These are phyloP conservation scores for Aspergillus brunneoviolaceus DNA, from an alignment of 2,329 filamentous ascomycete genomes.

Conservation along the genomic window DNA sequence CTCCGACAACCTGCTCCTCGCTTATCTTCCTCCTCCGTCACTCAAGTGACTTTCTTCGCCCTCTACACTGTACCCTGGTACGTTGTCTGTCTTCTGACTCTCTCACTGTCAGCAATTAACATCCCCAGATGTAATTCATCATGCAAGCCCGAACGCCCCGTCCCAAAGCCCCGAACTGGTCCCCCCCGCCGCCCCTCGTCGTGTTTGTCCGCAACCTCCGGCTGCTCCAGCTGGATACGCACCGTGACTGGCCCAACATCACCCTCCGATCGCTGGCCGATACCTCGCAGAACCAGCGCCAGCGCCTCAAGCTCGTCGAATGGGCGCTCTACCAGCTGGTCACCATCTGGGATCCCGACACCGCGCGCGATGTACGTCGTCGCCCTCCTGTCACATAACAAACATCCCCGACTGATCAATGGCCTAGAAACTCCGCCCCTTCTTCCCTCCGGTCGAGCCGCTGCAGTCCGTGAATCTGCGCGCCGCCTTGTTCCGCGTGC, in stretches of 20 bases:
- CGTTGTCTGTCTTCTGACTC: neutral
- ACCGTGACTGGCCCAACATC: conserved; percentile 77
- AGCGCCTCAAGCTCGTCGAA: conserved; percentile 77
- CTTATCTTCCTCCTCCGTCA: too few species aligned
- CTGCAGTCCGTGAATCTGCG: conserved; percentile 89
- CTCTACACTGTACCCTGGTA: neutral
- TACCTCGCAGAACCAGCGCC: conserved; percentile 72
- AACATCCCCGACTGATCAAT: conserved; percentile 8
- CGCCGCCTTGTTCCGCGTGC: conserved; percentile 73
- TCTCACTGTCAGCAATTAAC: neutral
- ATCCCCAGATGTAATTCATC: conserved; percentile 11
- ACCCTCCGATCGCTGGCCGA: conserved; percentile 69
- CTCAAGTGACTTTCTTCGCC: too few species aligned
- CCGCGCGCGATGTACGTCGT: conserved; percentile 64
- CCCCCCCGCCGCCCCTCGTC: conserved; percentile 54
- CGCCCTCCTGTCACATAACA: neutral
- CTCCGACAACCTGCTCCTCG: neutral
- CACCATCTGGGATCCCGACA: conserved; percentile 74
- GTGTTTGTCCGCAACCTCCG: conserved; percentile 82
- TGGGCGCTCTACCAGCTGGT: conserved; percentile 92
- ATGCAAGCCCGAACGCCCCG: conserved; percentile 38
- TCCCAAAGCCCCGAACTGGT: conserved; percentile 36
- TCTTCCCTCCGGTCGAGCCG: conserved; percentile 87
- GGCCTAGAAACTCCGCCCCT: conserved; percentile 75
- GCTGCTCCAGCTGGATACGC: conserved; percentile 74